Evolutionary conservation across 2,329 filamentous ascomycete genomes (phyloP).

Genomic region (Penicillium sp.): DNA sequence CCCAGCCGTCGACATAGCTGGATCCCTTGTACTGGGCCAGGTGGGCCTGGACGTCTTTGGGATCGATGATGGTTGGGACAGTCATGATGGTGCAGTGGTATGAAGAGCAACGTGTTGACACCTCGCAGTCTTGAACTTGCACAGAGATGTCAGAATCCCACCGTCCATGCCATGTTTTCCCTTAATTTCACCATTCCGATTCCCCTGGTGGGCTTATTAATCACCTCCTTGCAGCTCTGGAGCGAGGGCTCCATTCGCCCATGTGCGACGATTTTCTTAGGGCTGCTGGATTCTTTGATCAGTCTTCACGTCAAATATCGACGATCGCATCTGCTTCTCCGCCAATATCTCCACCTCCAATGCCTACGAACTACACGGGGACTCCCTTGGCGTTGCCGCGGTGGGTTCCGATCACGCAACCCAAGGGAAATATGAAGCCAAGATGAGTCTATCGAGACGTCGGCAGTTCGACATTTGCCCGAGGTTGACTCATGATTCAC

Average conservation of each 20-base stretch:
- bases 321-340: no score
- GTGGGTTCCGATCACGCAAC: constrained; percentile 5
- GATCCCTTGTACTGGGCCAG: constrained; percentile 44
- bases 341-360: no score
- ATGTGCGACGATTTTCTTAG: no score
- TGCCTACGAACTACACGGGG: no score
- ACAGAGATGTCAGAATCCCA: no score
- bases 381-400: no score
- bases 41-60: constrained; percentile 34
- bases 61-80: constrained; percentile 16
- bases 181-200: neutral
- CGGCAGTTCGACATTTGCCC: no score
- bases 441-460: constrained; percentile 9
- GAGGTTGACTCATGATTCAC: neutral
- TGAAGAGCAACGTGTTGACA: no score
- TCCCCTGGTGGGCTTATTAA: constrained; percentile 20
- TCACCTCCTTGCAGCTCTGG: constrained; percentile 20
- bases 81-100: constrained; percentile 18
- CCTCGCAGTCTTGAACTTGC: no score
- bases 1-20: constrained; percentile 51
- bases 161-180: constrained; percentile 13
- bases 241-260: constrained; percentile 1
- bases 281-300: no score
- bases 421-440: constrained; percentile 4
- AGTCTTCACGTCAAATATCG: neutral